Evolutionary conservation across 2,329 filamentous ascomycete genomes (phyloP), one percentile per base, ranked within the genome.

Genomic region (Sclerotinia trifoliorum): DNA sequence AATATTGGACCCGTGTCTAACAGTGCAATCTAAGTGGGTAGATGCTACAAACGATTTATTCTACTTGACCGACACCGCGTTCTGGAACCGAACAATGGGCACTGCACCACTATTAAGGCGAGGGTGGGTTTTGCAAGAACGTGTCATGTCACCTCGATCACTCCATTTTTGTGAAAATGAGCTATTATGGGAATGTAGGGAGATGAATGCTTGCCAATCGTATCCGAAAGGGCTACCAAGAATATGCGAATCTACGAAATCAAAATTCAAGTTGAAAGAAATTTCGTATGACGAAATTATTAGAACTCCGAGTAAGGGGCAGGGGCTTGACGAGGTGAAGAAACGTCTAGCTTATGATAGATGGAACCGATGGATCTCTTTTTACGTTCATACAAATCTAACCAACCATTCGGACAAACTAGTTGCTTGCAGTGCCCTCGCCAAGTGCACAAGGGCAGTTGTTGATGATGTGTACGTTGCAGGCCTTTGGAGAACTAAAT

Each of bases 121-220:
- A 46, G 73, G 69, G 5, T 74, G 73, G 73, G 63, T 68, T 32
- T 49, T 73, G 15, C 72, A 74, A 65, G 73, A 74, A 46, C 29
- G 51, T 39, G 19, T 68, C 21, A 49, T 74, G 24, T 69, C 73
- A 8, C 64, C 66, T 52, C 52, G 73, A 6, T 70, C 66, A 13
- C n/a, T 74, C 6, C 60, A 70, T 49, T 73, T 48, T 51, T 42
- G 57, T 21, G 17, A 69, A 5, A 10, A 51, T 26, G 35, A 70
- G 32, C 15, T 70, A 46, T 24, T 69, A 13, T 70, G 69, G 69
- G 61, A 70, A 57, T 70, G 67, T 7, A 64, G 60, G 32, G 39
- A 54, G 35, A 44, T 26, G 26, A n/a, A 3, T 2, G 24, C 21
- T 7, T 65, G 46, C 17, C 46, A 63, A 42, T 42, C 24, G 19